Evolutionary conservation across 306 rosid species (phyloP).

Genomic region (Quercus aquifolioides): DNA sequence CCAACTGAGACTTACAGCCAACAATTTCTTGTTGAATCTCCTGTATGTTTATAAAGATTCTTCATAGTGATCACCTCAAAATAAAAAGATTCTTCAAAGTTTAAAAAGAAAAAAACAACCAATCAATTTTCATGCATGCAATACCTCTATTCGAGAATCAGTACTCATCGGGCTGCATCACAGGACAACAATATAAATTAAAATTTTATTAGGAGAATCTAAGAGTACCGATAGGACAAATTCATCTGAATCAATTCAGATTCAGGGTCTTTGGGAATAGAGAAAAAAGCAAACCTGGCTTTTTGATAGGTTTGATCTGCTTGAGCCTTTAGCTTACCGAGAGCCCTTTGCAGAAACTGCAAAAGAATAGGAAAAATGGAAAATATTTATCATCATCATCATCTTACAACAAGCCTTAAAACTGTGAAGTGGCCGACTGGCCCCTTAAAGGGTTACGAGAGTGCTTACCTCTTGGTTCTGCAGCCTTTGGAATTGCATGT

Average conservation of each 20-base stretch:
- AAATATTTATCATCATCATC: background rate
- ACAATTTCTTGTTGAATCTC: slow-evolving; percentile 44
- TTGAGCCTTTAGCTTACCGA: slow-evolving; percentile 37
- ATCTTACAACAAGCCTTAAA: background rate
- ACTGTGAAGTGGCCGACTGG: background rate
- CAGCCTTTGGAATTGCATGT: slow-evolving; percentile 32
- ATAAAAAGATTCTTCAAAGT: background rate
- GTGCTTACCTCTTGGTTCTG: slow-evolving; percentile 55
- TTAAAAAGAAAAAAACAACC: background rate
- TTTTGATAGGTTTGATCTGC: slow-evolving; percentile 27
- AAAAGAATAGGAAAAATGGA: background rate
- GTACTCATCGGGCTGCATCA: slow-evolving; percentile 33
- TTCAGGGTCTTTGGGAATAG: background rate
- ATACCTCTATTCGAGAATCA: slow-evolving; percentile 54
- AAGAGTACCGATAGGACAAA: background rate
- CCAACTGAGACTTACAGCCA: slow-evolving; percentile 37
- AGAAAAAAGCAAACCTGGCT: slow-evolving; percentile 28
- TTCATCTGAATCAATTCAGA: background rate
- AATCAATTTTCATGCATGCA: background rate
- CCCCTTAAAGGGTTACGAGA: background rate
- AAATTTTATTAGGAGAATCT: background rate
- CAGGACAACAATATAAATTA: background rate
- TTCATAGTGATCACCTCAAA: background rate
- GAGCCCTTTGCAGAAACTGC: slow-evolving; percentile 40
- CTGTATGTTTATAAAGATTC: slow-evolving; percentile 23